Percentiles rank a stretch among this genome's conserved stretches.
Conservation (phyloP, 2,329 filamentous ascomycete genomes). For the Scytalidium sp. region DNA sequence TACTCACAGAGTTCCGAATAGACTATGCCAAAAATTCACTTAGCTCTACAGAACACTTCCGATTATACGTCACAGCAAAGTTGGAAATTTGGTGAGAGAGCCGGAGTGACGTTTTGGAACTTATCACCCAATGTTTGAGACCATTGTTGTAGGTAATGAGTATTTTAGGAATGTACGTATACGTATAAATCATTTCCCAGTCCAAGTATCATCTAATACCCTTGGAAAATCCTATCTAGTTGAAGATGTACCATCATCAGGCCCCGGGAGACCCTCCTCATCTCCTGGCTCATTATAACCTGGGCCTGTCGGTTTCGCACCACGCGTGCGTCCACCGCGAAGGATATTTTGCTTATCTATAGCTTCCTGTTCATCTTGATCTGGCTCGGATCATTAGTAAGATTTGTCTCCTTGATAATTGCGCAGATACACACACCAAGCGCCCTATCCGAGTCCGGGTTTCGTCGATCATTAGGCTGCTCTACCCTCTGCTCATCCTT, state of each 20-base stretch:
- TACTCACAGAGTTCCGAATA: no score
- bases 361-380: slow-evolving; percentile 22
- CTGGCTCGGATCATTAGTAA: no score
- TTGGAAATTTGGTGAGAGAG: no score
- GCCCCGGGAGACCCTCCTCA: slow-evolving; percentile 19
- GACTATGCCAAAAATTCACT: no score
- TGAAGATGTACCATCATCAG: slow-evolving; percentile 10
- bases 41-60: no score
- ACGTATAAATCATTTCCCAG: background rate
- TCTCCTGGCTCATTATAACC: slow-evolving; percentile 24
- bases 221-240: background rate
- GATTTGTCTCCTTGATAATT: no score
- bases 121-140: no score
- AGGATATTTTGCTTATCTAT: slow-evolving; percentile 25
- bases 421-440: slow-evolving; percentile 22
- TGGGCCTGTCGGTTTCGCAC: slow-evolving; percentile 11
- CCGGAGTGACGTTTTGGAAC: no score
- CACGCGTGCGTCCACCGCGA: slow-evolving; percentile 16
- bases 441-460: slow-evolving; percentile 28
- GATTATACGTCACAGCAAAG: no score
- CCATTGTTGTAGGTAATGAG: no score
- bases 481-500: slow-evolving; percentile 28
- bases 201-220: background rate
- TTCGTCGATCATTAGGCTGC: slow-evolving; percentile 23
- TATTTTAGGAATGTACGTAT: background rate